Conservation (phyloP, 306 rosid species). For the Medicago lupulina region DNA sequence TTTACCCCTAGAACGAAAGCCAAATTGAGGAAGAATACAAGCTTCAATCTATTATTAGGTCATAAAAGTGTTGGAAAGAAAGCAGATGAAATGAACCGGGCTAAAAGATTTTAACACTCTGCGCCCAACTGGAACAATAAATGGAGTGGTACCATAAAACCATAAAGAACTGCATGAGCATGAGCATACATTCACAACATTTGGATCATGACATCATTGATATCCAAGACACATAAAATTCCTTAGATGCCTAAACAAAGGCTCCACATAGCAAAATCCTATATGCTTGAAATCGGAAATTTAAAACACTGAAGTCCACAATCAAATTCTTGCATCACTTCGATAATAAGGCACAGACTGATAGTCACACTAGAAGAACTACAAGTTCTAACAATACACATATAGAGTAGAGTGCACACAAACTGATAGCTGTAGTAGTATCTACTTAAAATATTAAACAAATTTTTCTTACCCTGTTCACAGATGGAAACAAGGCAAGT, state of each 20-base stretch:
- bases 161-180: neutral
- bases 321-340: neutral
- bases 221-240: neutral
- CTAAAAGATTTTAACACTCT: neutral
- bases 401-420: slow-evolving; percentile 8
- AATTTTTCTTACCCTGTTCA: neutral
- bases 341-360: neutral
- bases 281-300: neutral
- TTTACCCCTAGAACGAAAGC: too few species aligned
- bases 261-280: neutral
- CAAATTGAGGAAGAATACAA: too few species aligned
- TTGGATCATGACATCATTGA: neutral
- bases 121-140: neutral
- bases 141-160: neutral
- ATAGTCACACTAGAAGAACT: neutral
- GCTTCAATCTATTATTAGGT: too few species aligned
- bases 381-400: slow-evolving; percentile 12
- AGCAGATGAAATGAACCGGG: neutral
- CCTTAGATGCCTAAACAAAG: neutral
- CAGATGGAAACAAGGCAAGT: neutral
- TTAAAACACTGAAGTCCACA: neutral
- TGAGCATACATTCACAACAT: slow-evolving; percentile 3
- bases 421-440: slow-evolving; percentile 19
- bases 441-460: neutral
- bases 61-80: too few species aligned